Evolutionary conservation across 2,329 filamentous ascomycete genomes (phyloP).

Genomic region (Penicillium fuscoglaucum): DNA sequence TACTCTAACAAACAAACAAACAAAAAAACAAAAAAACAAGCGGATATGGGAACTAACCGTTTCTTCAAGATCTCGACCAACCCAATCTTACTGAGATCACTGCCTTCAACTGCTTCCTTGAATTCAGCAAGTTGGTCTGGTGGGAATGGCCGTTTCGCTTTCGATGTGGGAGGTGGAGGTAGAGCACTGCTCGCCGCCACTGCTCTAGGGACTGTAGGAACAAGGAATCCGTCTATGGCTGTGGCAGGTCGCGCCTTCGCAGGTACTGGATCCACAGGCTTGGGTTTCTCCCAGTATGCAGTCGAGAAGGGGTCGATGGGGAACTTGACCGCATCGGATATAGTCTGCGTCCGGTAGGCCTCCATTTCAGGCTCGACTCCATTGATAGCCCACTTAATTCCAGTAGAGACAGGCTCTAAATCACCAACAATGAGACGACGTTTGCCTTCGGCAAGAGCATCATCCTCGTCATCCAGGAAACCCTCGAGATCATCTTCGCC

Average conservation of each 20-base stretch:
- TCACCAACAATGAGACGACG: slow-evolving; percentile 62
- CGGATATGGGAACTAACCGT: slow-evolving; percentile 45
- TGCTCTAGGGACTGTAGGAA: slow-evolving; percentile 15
- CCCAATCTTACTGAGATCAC: slow-evolving; percentile 71
- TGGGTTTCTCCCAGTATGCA: slow-evolving; percentile 67
- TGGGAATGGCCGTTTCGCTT: slow-evolving; percentile 52
- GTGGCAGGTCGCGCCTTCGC: slow-evolving; percentile 16
- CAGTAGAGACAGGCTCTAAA: slow-evolving; percentile 74
- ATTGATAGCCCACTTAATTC: slow-evolving; percentile 75
- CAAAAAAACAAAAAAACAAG: not conserved
- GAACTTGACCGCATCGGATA: slow-evolving; percentile 57
- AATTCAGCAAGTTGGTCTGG: slow-evolving; percentile 65
- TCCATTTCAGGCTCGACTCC: slow-evolving; percentile 52
- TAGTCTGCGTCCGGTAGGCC: slow-evolving; percentile 71
- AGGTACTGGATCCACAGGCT: slow-evolving; percentile 24
- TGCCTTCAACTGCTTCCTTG: slow-evolving; percentile 68
- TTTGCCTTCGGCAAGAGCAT: slow-evolving; percentile 57
- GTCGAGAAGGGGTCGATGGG: slow-evolving; percentile 84
- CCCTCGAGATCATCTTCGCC: slow-evolving; percentile 85
- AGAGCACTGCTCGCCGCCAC: slow-evolving; percentile 15
- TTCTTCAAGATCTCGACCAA: slow-evolving; percentile 74
- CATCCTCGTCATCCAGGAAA: slow-evolving; percentile 86
- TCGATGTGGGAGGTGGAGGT: slow-evolving; percentile 21
- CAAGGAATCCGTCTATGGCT: slow-evolving; percentile 24
- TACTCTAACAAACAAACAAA: not conserved